phyloP scores from a whole-genome alignment of 2,329 filamentous ascomycete species.

The Colletotrichum chrysophilum region DNA sequence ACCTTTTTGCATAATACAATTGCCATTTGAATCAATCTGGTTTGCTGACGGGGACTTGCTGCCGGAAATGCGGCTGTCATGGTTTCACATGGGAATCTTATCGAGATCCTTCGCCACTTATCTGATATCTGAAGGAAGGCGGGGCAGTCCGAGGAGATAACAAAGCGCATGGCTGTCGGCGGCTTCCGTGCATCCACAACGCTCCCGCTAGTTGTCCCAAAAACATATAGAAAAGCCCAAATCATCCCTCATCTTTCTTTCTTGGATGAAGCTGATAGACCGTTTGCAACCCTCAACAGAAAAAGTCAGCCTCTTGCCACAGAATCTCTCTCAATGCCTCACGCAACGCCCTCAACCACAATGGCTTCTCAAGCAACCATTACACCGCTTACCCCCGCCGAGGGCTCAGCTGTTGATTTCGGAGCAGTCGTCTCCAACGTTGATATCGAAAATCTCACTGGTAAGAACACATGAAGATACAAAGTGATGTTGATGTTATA shows the following conservation, averaged over 20 bases:
- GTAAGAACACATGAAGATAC: slow-evolving; percentile 45
- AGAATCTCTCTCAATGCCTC: not conserved
- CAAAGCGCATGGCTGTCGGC: slow-evolving; percentile 5
- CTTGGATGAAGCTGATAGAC: not conserved
- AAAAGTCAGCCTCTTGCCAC: too few relatives aligned
- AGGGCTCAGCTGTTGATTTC: slow-evolving; percentile 56
- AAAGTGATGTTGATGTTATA: slow-evolving; percentile 15
- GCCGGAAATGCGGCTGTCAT: not conserved
- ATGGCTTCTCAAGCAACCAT: slow-evolving; percentile 28
- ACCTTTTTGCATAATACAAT: not conserved
- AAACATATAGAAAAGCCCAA: not conserved
- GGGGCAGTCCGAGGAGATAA: slow-evolving; percentile 8
- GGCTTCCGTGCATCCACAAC: slow-evolving; percentile 9
- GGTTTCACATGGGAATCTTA: not conserved
- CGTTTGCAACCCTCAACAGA: not conserved
- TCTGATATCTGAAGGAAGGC: not conserved
- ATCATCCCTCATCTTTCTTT: rapidly evolving
- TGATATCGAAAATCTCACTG: slow-evolving; percentile 66
- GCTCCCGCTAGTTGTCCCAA: not conserved
- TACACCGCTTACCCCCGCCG: slow-evolving; percentile 39
- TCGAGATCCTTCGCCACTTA: not conserved
- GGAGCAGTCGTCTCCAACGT: slow-evolving; percentile 64
- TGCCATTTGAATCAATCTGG: not conserved
- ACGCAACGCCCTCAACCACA: not conserved
- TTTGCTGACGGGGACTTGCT: not conserved